Evolutionary conservation across 2,329 filamentous ascomycete species (phyloP), one percentile per base, ranked within the genome.

Genomic region (Monosporascus ibericus): DNA sequence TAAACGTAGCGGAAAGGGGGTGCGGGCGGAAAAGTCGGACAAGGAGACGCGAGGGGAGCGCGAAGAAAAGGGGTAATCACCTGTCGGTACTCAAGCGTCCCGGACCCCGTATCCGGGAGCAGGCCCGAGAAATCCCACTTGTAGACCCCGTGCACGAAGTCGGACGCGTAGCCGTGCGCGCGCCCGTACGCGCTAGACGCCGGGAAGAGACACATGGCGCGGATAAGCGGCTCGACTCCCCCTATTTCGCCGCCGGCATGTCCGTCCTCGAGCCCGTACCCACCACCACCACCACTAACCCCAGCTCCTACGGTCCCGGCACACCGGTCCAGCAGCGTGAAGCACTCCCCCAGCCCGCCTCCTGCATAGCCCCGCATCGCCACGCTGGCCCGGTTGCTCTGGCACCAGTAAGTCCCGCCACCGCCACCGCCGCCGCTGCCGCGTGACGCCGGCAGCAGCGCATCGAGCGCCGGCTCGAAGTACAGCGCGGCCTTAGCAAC

Each of bases 111-210:
- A 8, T 46, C 42, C 42, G 54, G 37, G 36, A 67, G 39, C 42
- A 71, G 60, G 1, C 65, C 63, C 0, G 65, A 59, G 49, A 72
- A 67, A 48, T 72, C 65, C 70, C 70, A 73, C 62, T 72, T 72
- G 58, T 69, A 73, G 30, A 70, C 66, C 14, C 70, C 70, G 42
- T 68, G 63, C 22, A 73, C 59, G 53, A 71, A 72, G 50, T 70
- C 65, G 38, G 60, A 54, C 46, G 61, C 64, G 52, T 59, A 60
- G 11, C 67, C 64, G 20, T 66, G 60, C 6, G 64, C 61, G 1
- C 57, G 58, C 22, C 68, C 70, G 47, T 65, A 67, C 2, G 64
- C 60, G 20, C 64, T 68, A 1, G 53, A 49, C 9, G 64, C 61
- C 0, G 68, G 60, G 48, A 67, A 64, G 9, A 68, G 57, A 44